Evolutionary conservation across 2,329 filamentous ascomycete species (phyloP).

Genomic region (Byssochlamys sp.): DNA sequence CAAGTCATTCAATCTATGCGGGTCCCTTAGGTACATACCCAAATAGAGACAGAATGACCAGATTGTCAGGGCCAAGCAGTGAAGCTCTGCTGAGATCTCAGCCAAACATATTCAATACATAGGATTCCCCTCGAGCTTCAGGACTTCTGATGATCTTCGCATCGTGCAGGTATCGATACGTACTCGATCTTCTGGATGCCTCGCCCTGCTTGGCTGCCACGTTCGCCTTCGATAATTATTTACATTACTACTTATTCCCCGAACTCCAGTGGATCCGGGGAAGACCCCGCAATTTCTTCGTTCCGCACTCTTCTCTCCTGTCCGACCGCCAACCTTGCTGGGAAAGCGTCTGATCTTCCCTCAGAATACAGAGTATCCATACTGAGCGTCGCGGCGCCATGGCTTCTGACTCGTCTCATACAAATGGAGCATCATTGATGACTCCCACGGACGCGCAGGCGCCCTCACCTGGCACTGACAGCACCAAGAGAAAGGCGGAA

Average conservation of each 20-base stretch:
- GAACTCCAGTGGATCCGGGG: slow-evolving; percentile 17
- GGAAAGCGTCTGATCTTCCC: neutral
- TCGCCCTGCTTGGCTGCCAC: neutral
- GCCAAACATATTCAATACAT: neutral
- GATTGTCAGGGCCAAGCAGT: neutral
- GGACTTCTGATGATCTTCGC: neutral
- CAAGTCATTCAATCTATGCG: neutral
- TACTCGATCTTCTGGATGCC: neutral
- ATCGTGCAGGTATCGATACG: neutral
- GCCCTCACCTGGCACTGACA: slow-evolving; percentile 15
- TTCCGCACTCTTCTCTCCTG: slow-evolving; percentile 8
- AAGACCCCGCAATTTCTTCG: slow-evolving; percentile 23
- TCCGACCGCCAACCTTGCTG: slow-evolving; percentile 2
- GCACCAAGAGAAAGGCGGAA: slow-evolving; percentile 35
- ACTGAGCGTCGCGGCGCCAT: slow-evolving; percentile 10
- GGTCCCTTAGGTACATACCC: neutral
- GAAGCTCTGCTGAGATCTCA: too few species aligned
- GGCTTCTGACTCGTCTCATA: slow-evolving; percentile 26
- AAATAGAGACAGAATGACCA: neutral
- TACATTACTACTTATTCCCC: too few species aligned
- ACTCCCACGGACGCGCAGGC: slow-evolving; percentile 15
- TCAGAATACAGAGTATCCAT: neutral
- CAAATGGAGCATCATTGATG: slow-evolving; percentile 18
- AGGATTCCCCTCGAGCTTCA: neutral
- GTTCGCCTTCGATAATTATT: neutral